Percentiles rank a stretch among this genome's conserved stretches.
These are phyloP conservation scores for Millerago galiae DNA, from an alignment of 805 yeast species.

Conservation along the genomic window DNA sequence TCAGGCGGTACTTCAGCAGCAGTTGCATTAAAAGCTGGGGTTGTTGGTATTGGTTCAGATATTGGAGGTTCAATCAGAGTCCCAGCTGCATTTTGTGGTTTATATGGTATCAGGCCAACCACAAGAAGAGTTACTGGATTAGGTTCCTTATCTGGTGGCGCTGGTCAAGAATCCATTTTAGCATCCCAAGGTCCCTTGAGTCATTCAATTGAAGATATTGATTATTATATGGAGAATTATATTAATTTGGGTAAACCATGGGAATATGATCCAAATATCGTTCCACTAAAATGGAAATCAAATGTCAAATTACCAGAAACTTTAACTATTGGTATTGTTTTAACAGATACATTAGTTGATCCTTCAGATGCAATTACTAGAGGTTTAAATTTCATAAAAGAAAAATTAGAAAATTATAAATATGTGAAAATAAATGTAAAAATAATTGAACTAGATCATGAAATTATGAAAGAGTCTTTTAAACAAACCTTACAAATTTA, in stretches of 20 bases:
- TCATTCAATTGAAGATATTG: conserved; percentile 58
- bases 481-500: conserved; percentile 52
- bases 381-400: conserved; percentile 45
- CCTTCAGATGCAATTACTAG: conserved; percentile 61
- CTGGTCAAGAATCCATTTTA: conserved; percentile 48
- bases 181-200: conserved; percentile 70
- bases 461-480: conserved; percentile 44
- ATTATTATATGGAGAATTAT: conserved; percentile 57
- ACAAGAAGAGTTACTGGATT: conserved; percentile 37
- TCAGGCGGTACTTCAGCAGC: conserved; percentile 70
- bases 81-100: conserved; percentile 61
- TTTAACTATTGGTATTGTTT: conserved; percentile 53
- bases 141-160: conserved; percentile 24
- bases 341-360: conserved; percentile 59
- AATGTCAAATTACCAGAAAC: conserved; percentile 30
- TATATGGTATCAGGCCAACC: conserved; percentile 57
- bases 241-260: conserved; percentile 54
- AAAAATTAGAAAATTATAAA: conserved; percentile 34
- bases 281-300: conserved; percentile 33
- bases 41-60: conserved; percentile 62
- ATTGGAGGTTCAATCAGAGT: conserved; percentile 67
- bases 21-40: conserved; percentile 50
- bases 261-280: conserved; percentile 36
- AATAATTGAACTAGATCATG: conserved; percentile 48
- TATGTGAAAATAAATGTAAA: conserved; percentile 38